Evolutionary conservation across 768 basidiomycete genomes (phyloP), one percentile per base, ranked within the genome.

Genomic region (Phanerochaete sordida): DNA sequence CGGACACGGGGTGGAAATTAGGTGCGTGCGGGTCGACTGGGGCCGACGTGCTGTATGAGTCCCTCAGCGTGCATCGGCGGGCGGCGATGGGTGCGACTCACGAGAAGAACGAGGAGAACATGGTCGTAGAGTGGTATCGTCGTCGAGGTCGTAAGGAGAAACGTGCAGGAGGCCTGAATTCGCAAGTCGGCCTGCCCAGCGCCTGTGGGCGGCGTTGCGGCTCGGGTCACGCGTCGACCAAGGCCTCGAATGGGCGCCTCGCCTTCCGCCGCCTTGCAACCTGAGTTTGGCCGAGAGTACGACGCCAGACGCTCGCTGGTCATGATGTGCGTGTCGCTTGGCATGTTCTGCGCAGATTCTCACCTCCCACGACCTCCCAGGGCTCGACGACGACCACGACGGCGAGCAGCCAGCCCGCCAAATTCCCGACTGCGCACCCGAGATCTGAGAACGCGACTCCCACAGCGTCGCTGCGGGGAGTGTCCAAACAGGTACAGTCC

Each of bases 1-100:
- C 79, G 4, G 91, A 85, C 61, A 95, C 89, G 2, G 95, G 87
- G 68, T 88, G 87, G 68, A 98, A 85, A 68, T 91, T 98, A 50
- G 85, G 87, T 1, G 90, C 87, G 37, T 74, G 79, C 26, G 86
- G 81, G 69, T 90, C 86, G 64, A 76, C 78, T 55, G 86, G 77
- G 59, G 85, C 69, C 27, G 80, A 68, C 48, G 84, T 84, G 67
- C 84, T 86, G 68, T 45, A 59, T 57, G 48, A 61, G 47, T 24
- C 53, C 33, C 28, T 39, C 55, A 21, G 45, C 7, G 3, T 26
- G 48, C 35, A 23, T 51, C 21, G 21, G 21, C 44, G 31, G 45
- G 46, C 57, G 46, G 45, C 31, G 33, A 23, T 7, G 27, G 31
- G 26, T 46, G 7, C 21, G 27, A 85, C 90, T 84, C 72, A 91